Percentiles rank a stretch among this genome's conserved stretches.
phyloP scores from a whole-genome alignment of 2,329 filamentous ascomycete genomes.

The Aspergillus puulaauensis region DNA sequence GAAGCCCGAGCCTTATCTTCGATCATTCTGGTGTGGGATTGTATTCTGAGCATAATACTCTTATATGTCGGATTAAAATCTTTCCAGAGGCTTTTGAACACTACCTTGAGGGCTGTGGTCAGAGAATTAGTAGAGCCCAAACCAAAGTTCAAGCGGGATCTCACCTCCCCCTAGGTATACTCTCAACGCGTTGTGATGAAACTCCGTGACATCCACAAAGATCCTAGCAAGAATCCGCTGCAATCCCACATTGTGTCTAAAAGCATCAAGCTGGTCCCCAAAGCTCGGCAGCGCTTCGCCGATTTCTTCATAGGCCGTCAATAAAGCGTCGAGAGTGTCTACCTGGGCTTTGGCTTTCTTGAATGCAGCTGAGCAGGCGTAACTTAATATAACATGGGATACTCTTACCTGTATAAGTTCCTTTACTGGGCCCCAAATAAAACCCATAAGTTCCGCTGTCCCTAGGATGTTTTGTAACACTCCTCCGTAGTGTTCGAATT shows the following conservation, averaged over 20 bases:
- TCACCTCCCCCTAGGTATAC: neutral
- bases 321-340: neutral
- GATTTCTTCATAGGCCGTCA: constrained; percentile 3
- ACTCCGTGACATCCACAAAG: neutral
- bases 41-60: neutral
- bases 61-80: neutral
- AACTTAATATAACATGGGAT: neutral
- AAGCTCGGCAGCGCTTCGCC: neutral
- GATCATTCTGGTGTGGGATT: neutral
- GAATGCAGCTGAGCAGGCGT: neutral
- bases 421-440: constrained; percentile 2
- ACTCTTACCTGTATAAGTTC: neutral
- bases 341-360: neutral
- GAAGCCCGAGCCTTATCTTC: neutral
- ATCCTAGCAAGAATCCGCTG: neutral
- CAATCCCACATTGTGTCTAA: neutral
- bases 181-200: neutral
- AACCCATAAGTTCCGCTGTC: neutral
- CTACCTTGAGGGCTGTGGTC: neutral
- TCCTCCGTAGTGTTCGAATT: neutral
- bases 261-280: neutral
- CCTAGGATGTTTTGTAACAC: neutral
- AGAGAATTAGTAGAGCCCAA: neutral
- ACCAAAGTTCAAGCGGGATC: neutral
- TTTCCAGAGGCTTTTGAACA: neutral